Evolutionary conservation across 768 basidiomycete genomes (phyloP), one percentile per base, ranked within the genome.

Genomic region (Albatrellus ellisii): DNA sequence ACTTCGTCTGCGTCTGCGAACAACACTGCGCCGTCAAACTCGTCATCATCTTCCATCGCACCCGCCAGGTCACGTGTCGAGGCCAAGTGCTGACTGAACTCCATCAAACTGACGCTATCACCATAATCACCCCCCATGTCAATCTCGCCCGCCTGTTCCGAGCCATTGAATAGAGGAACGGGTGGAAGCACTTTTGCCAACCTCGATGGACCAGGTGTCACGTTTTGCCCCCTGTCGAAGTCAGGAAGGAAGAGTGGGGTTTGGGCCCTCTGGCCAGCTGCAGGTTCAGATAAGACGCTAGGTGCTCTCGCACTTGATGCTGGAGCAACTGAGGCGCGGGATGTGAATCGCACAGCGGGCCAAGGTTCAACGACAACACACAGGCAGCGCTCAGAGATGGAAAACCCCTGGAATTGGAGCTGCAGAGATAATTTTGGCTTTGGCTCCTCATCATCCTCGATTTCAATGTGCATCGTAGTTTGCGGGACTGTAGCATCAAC

Each of bases 311-410:
- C 54, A 44, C 56, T 63, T 25, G 59, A 52, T 15, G 58, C 56
- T 11, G 62, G 57, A 15, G 50, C 52, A 11, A 57, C 48, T 4
- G 67, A 60, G 10, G 55, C 54, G 28, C 57, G 62, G 1, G 62
- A 50, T 26, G 53, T 49, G 4, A 59, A 49, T 26, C 65, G 69
- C 27, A 75, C 54, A 11, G 72, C 61, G 4, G 82, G 79, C 68
- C 76, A 86, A 12, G 87, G 88, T 55, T 90, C 87, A 12, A 88
- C 76, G 18, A 90, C 79, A 26, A 90, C 69, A 54, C 82, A 86
- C 14, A 90, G 68, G 56, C 81, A 86, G 41, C 75, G 72, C 0
- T 77, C 79, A 44, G 73, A 70, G 36, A 87, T 76, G 40, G 61
- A 67, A 57, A 86, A 86, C 10, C 81, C 79, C 50, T 72, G 70